These are phyloP conservation scores for Cryptosporidium tyzzeri DNA, from an alignment of 169 alveolate genomes.

Conservation along the genomic window DNA sequence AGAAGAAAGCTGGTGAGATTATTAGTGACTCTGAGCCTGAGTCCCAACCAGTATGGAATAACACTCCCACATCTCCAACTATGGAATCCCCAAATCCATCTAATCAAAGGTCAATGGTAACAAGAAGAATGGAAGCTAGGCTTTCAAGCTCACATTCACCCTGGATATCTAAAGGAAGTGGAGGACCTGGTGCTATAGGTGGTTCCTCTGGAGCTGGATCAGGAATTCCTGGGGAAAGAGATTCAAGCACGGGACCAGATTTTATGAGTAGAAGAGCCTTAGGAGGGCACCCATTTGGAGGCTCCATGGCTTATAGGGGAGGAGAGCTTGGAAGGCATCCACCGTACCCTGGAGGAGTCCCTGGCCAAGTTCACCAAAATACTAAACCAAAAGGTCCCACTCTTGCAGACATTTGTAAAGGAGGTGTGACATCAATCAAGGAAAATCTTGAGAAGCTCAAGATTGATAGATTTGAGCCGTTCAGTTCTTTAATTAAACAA, in stretches of 20 bases:
- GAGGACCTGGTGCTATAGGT: background rate
- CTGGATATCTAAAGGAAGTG: slow-evolving; percentile 16
- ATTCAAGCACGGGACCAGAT: background rate
- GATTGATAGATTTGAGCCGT: slow-evolving; percentile 52
- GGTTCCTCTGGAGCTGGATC: background rate
- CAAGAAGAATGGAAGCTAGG: slow-evolving; percentile 75
- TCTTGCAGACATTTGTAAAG: slow-evolving; percentile 49
- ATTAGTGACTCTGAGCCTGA: slow-evolving; percentile 72
- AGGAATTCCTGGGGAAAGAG: slow-evolving; percentile 16
- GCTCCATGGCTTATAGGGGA: background rate
- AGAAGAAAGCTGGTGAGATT: slow-evolving; percentile 54
- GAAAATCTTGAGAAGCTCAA: slow-evolving; percentile 60
- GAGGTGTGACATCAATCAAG: slow-evolving; percentile 26
- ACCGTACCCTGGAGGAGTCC: background rate
- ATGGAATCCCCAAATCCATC: slow-evolving; percentile 64
- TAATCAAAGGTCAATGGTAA: slow-evolving; percentile 70
- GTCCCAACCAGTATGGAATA: slow-evolving; percentile 51
- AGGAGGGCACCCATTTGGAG: background rate
- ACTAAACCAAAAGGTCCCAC: slow-evolving; percentile 68
- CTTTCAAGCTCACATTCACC: slow-evolving; percentile 41
- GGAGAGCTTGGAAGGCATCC: slow-evolving; percentile 6
- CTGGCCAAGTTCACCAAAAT: background rate
- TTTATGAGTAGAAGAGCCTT: slow-evolving; percentile 12
- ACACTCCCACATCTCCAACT: slow-evolving; percentile 61
- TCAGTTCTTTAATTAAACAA: slow-evolving; percentile 29